Base-by-base conservation (phyloP, 2,329 filamentous ascomycete genomes). In the Hymenoscyphus occultus region DNA sequence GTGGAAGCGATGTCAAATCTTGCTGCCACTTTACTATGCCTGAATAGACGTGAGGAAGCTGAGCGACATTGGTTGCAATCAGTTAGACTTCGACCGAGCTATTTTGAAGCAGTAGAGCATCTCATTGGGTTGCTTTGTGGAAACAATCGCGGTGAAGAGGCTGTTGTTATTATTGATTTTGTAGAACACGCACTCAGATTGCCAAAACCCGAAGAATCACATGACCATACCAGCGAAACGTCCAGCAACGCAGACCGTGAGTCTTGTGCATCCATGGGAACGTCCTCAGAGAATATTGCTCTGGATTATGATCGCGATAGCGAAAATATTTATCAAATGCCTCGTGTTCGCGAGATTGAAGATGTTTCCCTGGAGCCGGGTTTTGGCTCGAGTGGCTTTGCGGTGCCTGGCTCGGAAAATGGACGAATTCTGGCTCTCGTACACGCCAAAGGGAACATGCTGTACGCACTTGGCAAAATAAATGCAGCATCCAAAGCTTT, bases 361-460 rank as follows among this genome's bases (percentile, higher is more conserved):
- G 72, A 73, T 59, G 57, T 42, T 51, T 68, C 67, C 22, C 63
- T 58, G 7, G 71, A 71, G 45, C 65, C 71, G 28, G 74, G 89
- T 0, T 93, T 90, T 74, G 90, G 88, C 0, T 89, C 89, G 3
- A 95, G 91, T 76, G 93, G 93, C 16, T 98, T 96, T 76, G 85
- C 87, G 14, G 88, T 99, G 56, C 85, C 93, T 5, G 93, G 90
- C 1, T 87, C 85, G 56, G 95, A 99, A 71, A 98, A 97, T 75
- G 95, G 94, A 9, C 87, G 95, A 66, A 92, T 99, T 73, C 84
- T 99, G 56, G 91, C 93, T n/a, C 83, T 99, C 16, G 88, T 98
- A 51, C 95, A 99, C 78, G 93, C 94, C 22, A 99, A 98, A 77
- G 95, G 94, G n/a, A 98, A 98, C 68, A 96, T 98, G 90, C 83